These are phyloP conservation scores for Podila epigama DNA, from an alignment of 192 early-diverging fungal genomes.

Conservation along the genomic window DNA sequence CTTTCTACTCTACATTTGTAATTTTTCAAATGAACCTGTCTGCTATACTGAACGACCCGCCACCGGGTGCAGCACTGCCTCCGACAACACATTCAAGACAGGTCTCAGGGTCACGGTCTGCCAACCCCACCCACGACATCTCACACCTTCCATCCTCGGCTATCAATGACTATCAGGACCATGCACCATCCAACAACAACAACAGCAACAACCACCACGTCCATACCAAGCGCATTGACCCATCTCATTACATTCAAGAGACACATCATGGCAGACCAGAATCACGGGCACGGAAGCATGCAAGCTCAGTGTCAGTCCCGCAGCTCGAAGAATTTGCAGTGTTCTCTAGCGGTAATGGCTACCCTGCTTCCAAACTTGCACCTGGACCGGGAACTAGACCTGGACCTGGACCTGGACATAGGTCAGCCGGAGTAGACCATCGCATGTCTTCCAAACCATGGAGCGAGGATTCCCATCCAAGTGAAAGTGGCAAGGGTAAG, in stretches of 20 bases:
- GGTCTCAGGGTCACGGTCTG: neutral
- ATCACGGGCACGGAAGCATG: constrained; percentile 25
- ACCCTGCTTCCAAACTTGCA: neutral
- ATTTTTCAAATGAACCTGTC: neutral
- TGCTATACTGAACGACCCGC: neutral
- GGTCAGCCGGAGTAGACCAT: no score
- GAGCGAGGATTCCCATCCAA: neutral
- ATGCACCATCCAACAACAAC: neutral
- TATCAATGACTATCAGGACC: neutral
- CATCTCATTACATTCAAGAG: neutral
- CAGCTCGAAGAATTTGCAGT: constrained; percentile 19
- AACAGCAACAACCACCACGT: neutral
- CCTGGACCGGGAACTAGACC: neutral
- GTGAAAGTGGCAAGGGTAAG: constrained; percentile 2
- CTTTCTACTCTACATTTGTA: no score
- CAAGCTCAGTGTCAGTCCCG: constrained; percentile 37
- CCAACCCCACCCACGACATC: neutral
- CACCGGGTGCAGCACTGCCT: neutral
- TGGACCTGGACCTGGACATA: no score
- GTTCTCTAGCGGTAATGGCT: neutral
- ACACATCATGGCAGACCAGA: neutral
- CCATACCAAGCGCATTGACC: neutral
- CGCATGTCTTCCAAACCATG: no score
- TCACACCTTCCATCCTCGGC: neutral
- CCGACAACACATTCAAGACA: neutral